phyloP scores from a whole-genome alignment of 768 basidiomycete genomes.

The Pilatotrama ljubarskyi region DNA sequence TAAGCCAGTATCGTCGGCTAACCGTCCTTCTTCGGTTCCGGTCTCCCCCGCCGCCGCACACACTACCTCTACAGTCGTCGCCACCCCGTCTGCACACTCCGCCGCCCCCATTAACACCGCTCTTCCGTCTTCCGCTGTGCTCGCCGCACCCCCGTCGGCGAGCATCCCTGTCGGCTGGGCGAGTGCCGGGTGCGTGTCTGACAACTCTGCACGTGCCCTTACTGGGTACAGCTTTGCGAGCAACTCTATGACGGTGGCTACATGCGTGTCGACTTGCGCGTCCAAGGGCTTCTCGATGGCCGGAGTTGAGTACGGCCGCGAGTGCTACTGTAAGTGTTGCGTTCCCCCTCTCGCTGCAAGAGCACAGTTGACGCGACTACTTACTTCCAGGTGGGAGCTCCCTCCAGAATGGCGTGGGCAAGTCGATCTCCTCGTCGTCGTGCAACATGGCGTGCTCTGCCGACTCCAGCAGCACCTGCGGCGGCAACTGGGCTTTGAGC shows the following conservation, averaged over 20 bases:
- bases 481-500: slow-evolving; percentile 24
- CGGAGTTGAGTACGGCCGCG: slow-evolving; percentile 34
- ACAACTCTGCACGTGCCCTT: slow-evolving; percentile 25
- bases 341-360: not conserved
- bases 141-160: not conserved
- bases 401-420: slow-evolving; percentile 20
- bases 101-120: slow-evolving; percentile 1
- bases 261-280: slow-evolving; percentile 33
- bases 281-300: slow-evolving; percentile 32
- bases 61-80: not conserved
- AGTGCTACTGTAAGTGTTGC: slow-evolving; percentile 34
- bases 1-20: slow-evolving; percentile 11
- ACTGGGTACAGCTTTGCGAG: slow-evolving; percentile 24
- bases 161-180: slow-evolving; percentile 20
- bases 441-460: slow-evolving; percentile 26
- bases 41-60: not conserved
- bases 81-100: slow-evolving; percentile 9
- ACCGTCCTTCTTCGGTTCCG: slow-evolving; percentile 3
- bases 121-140: not conserved
- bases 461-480: slow-evolving; percentile 12
- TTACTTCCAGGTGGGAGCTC: slow-evolving; percentile 20
- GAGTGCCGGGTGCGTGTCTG: slow-evolving; percentile 21
- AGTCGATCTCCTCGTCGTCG: slow-evolving; percentile 5
- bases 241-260: slow-evolving; percentile 30
- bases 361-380: not conserved